These are phyloP conservation scores for Botrytis elliptica DNA, from an alignment of 2,329 filamentous ascomycete species.

Conservation along the genomic window DNA sequence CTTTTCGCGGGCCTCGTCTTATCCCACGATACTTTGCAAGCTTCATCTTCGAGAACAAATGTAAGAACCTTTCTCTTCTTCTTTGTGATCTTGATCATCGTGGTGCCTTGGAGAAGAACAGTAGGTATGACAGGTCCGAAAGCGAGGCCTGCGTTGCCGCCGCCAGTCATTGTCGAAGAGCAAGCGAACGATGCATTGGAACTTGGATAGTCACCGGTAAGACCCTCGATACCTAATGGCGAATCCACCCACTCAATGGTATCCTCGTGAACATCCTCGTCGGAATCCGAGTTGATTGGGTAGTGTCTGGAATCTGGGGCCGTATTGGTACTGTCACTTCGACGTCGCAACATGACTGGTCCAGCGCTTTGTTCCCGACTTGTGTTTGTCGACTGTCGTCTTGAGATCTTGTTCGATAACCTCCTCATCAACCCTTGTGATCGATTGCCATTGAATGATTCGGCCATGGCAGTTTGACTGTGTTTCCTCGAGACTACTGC, in stretches of 20 bases:
- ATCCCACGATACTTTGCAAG: constrained; percentile 88
- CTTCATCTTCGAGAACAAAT: constrained; percentile 73
- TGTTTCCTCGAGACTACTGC: constrained; percentile 61
- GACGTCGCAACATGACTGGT: constrained; percentile 73
- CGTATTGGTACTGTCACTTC: constrained; percentile 85
- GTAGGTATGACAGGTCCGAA: constrained; percentile 74
- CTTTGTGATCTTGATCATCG: constrained; percentile 80
- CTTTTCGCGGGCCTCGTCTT: constrained; percentile 73
- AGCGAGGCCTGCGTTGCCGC: constrained; percentile 38
- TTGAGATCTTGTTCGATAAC: constrained; percentile 76
- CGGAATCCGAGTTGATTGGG: constrained; percentile 51
- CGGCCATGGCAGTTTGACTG: constrained; percentile 62
- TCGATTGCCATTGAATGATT: constrained; percentile 56
- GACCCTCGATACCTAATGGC: constrained; percentile 43
- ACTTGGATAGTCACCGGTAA: constrained; percentile 50
- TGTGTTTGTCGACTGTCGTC: constrained; percentile 71
- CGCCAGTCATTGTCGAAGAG: constrained; percentile 42
- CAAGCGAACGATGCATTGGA: constrained; percentile 47
- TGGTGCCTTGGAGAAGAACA: constrained; percentile 74
- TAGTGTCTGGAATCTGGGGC: constrained; percentile 50
- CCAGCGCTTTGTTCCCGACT: constrained; percentile 86
- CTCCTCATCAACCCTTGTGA: constrained; percentile 74
- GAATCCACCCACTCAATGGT: constrained; percentile 44
- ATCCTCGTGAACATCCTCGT: constrained; percentile 57
- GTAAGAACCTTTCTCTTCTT: constrained; percentile 73